These are phyloP conservation scores for Rosa multiflora DNA, from an alignment of 306 rosid species.

Conservation along the genomic window DNA sequence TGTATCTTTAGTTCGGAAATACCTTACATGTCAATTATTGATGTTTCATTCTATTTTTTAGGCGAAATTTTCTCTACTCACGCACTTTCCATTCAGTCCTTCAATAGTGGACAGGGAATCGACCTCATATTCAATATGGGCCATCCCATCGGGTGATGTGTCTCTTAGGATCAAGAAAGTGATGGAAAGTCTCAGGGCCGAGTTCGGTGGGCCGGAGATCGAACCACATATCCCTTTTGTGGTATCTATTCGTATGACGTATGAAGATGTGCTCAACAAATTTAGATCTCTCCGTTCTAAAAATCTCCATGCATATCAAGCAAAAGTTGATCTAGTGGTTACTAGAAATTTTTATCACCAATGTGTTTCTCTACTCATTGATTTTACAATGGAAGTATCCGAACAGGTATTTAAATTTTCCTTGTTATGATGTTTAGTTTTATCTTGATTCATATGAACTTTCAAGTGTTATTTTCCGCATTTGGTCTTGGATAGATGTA, in stretches of 20 bases:
- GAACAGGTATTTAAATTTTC: neutral
- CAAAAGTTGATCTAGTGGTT: conserved; percentile 39
- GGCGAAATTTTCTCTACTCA: neutral
- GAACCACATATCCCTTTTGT: conserved; percentile 75
- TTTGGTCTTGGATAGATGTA: no score
- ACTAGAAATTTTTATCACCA: neutral
- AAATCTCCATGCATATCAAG: conserved; percentile 41
- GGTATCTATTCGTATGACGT: conserved; percentile 52
- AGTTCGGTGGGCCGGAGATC: conserved; percentile 71
- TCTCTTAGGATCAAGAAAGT: conserved; percentile 34
- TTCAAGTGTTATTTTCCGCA: no score
- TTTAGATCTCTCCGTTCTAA: conserved; percentile 44
- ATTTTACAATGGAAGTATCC: neutral
- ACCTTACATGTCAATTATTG: no score
- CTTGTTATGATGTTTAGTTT: neutral
- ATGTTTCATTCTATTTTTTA: neutral
- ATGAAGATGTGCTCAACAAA: conserved; percentile 51
- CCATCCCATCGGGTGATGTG: conserved; percentile 67
- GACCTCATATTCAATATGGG: conserved; percentile 73
- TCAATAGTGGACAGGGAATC: neutral
- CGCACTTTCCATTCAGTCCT: neutral
- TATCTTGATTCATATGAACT: neutral
- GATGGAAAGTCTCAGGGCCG: conserved; percentile 61
- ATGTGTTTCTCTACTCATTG: neutral
- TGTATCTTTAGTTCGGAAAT: neutral